These are phyloP conservation scores for Paecilomyces dactylethromorphus DNA, from an alignment of 2,329 filamentous ascomycete species.

Conservation along the genomic window DNA sequence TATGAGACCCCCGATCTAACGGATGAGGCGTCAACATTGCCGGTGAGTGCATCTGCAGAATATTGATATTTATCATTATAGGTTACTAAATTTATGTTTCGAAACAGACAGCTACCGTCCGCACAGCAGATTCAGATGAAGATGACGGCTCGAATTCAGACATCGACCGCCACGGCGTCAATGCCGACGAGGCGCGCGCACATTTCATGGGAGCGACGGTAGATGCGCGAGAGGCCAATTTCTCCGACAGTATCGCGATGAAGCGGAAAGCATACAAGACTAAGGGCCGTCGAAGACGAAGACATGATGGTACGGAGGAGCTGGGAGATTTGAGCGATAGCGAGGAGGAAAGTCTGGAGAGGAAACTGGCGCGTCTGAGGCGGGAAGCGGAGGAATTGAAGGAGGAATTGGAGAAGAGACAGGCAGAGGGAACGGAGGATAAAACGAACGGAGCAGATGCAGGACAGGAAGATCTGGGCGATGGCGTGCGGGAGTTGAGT, in stretches of 20 bases:
- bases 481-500: constrained; percentile 62
- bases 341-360: constrained; percentile 70
- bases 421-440: constrained; percentile 52
- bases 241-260: constrained; percentile 78
- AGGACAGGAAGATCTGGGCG: constrained; percentile 39
- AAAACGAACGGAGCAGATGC: constrained; percentile 39
- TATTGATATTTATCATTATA: neutral
- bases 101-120: constrained; percentile 47
- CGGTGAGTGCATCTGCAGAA: constrained; percentile 48
- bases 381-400: constrained; percentile 74
- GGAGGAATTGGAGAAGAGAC: constrained; percentile 37
- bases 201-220: constrained; percentile 71
- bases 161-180: constrained; percentile 70
- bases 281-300: constrained; percentile 58
- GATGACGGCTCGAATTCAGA: constrained; percentile 47
- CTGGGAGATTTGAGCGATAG: constrained; percentile 70
- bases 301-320: constrained; percentile 47
- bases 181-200: constrained; percentile 70
- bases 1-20: constrained; percentile 94
- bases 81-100: constrained; percentile 35
- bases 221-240: constrained; percentile 73
- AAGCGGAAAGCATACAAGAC: constrained; percentile 80
- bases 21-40: constrained; percentile 80
- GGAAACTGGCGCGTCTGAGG: constrained; percentile 73
- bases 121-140: constrained; percentile 55